Base-by-base conservation (phyloP, 2,329 filamentous ascomycete genomes). In the Colletotrichum cuscutae region DNA sequence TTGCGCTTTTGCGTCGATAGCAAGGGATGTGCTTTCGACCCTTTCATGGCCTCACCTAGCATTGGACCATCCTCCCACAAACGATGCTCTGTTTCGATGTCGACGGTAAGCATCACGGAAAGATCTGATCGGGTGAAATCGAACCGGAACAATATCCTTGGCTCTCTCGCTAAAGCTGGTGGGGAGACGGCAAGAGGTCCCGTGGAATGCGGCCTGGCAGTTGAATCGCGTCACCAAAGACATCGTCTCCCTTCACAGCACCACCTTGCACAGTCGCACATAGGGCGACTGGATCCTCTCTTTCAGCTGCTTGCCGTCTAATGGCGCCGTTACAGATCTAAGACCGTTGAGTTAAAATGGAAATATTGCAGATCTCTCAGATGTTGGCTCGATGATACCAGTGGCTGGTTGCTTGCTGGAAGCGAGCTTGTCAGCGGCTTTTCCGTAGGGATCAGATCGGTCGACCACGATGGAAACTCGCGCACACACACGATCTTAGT, bases 271-370 rank as follows among this genome's bases (percentile, higher is more conserved):
- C 42, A n/a, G 42, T 49, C 19, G 42, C 19, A 49, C 42, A 49
- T 49, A 82, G 2, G 79, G 73, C 2, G 79, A 80, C 1, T 77
- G 67, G 1, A 77, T 79, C 69, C 42, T 49, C 8, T 22, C 80
- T 76, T 5, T 76, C 77, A 52, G 73, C 53, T 22, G 75, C 63
- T 53, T 75, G 78, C 79, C 76, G 80, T 49, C 76, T 77, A 19
- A 68, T 58, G 56, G 74, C 42, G 72, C 75, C 53, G 66, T 71
- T 49, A 61, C 42, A 69, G 61, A 71, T 76, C 62, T 76, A 77
- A 72, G 70, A 72, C 54, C n/a, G 5, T 26, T 6, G 13, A 15
- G 7, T 56, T 24, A 53, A 28, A 35, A 52, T 19, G 26, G 75
- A 9, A 9, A 22, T 13, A 7, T 24, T 57, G 46, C 46, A 67